Evolutionary conservation across 805 yeast species (phyloP), one percentile per base, ranked within the genome.

Genomic region (Zygosaccharomyces kombuchaensis): DNA sequence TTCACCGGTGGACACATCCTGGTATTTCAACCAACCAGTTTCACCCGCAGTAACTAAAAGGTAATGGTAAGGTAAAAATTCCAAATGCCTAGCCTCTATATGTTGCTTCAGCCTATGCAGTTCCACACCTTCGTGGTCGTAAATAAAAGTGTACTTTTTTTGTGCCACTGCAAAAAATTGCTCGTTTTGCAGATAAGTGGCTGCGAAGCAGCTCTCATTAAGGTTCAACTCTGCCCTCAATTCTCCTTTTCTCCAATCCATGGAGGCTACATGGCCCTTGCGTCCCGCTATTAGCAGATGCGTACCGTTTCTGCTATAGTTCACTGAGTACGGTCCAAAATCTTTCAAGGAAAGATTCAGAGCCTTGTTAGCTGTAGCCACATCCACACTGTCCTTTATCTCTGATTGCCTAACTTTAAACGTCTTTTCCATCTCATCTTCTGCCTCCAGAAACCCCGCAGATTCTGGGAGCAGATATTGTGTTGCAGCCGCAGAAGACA

Each of bases 141-240:
- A 93, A 30, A 93, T 86, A 63, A 84, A 93, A 0, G 93, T 86
- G 66, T 91, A 87, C 65, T 88, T 90, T 68, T 89, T 90, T 69
- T 93, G 99, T 1, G 99, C 98, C 13, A 83, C 96, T 0, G 99
- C 99, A 70, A 87, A 89, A 66, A 73, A 89, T 66, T 89, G 96
- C 61, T 90, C 95, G 60, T 84, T 89, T 59, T 91, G 97, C 51
- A 93, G 72, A 68, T 85, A 89, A 59, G 89, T 86, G 21, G 90
- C 96, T 2, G 90, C 93, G 59, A 87, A 78, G 9, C 90, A 87
- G 0, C 97, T 88, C 68, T 93, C 99, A 58, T 84, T 82, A 17
- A 93, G 70, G 59, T 87, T 80, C 44, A 93, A 65, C 65, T 93
- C 99, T 36, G 95, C 81, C 50, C 81, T 83, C 27, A 91, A 68